These are phyloP conservation scores for Oryza brachyantha DNA, from an alignment of 176 grass and related monocot genomes.

Conservation along the genomic window DNA sequence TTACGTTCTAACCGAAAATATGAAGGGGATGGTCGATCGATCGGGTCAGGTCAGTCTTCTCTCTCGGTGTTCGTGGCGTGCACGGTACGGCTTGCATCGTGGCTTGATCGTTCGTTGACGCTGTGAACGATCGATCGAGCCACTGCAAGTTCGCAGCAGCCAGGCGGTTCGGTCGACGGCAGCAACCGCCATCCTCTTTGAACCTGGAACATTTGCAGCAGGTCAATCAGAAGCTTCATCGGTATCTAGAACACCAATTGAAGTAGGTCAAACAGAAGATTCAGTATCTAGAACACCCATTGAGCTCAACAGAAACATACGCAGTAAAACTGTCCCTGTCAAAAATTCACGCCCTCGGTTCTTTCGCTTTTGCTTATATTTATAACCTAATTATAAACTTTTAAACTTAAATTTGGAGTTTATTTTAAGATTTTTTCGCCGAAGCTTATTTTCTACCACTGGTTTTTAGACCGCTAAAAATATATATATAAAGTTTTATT, in stretches of 20 bases:
- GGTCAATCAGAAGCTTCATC: background rate
- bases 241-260: background rate
- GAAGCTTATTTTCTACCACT: too few relatives aligned
- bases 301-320: too few relatives aligned
- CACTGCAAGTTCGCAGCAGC: background rate
- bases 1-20: too few relatives aligned
- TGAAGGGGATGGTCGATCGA: background rate
- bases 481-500: too few relatives aligned
- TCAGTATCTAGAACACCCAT: background rate
- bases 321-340: background rate
- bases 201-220: background rate
- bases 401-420: too few relatives aligned
- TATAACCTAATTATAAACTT: too few relatives aligned
- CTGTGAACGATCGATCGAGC: background rate
- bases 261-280: background rate
- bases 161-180: background rate
- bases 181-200: background rate
- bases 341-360: too few relatives aligned
- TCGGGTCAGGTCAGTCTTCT: background rate
- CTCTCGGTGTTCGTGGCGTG: conserved; percentile 24
- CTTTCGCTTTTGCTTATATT: too few relatives aligned
- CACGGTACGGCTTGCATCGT: background rate
- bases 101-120: background rate
- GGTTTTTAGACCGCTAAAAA: too few relatives aligned
- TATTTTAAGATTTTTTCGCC: too few relatives aligned